These are phyloP conservation scores for Cytospora schulzeri DNA, from an alignment of 2,329 filamentous ascomycete species.

Conservation along the genomic window DNA sequence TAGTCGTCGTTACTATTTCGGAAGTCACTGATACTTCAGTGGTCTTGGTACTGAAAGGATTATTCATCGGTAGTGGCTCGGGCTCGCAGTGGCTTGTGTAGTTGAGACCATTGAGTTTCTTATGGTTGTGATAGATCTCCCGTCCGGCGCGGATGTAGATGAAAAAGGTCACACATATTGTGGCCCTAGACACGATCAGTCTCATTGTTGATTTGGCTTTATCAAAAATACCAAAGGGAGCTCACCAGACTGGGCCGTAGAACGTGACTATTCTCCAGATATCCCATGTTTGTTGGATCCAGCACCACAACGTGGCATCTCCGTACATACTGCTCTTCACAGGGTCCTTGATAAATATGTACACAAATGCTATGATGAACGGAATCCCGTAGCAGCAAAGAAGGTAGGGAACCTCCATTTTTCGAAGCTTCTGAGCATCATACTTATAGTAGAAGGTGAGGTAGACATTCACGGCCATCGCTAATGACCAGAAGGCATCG, in stretches of 20 bases:
- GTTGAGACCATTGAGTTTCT: constrained; percentile 55
- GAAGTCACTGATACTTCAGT: constrained; percentile 67
- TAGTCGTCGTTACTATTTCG: constrained; percentile 43
- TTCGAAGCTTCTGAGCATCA: constrained; percentile 63
- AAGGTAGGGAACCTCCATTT: constrained; percentile 72
- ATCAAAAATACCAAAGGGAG: too few relatives aligned
- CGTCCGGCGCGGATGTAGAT: constrained; percentile 69
- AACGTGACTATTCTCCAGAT: constrained; percentile 73
- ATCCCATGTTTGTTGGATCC: constrained; percentile 69
- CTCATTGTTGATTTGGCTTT: background rate
- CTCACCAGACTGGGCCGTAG: constrained; percentile 71
- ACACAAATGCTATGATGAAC: constrained; percentile 67
- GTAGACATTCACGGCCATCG: constrained; percentile 84
- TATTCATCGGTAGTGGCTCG: constrained; percentile 44
- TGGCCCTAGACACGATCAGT: constrained; percentile 47
- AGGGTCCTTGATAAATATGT: constrained; percentile 62
- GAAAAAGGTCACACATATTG: constrained; percentile 61
- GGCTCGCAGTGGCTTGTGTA: constrained; percentile 49
- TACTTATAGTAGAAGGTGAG: constrained; percentile 78
- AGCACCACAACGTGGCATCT: constrained; percentile 79
- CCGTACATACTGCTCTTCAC: constrained; percentile 67
- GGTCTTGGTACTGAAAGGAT: constrained; percentile 56
- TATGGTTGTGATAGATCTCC: constrained; percentile 68
- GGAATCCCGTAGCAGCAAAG: constrained; percentile 73
- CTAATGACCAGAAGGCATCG: constrained; percentile 75